phyloP scores from a whole-genome alignment of 768 basidiomycete genomes.

The Podaxis sp. region DNA sequence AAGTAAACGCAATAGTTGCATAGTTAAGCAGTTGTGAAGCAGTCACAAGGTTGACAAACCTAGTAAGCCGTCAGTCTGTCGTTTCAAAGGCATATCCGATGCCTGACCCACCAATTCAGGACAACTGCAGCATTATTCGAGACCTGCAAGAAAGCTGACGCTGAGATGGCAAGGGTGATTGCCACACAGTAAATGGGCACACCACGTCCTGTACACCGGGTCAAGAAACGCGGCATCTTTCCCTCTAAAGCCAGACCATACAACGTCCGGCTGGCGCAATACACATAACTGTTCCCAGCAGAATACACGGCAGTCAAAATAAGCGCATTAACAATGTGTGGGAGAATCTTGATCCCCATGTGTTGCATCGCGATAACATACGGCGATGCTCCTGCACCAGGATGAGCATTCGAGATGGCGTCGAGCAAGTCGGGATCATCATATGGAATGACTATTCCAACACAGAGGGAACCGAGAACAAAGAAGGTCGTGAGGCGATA shows the following conservation, averaged over 20 bases:
- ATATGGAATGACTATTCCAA: conserved; percentile 79
- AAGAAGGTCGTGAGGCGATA: conserved; percentile 80
- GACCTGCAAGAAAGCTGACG: conserved; percentile 47
- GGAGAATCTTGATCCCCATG: conserved; percentile 63
- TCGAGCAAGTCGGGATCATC: conserved; percentile 55
- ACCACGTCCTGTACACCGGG: conserved; percentile 50
- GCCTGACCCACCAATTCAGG: conserved; percentile 41
- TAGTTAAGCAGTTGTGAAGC: conserved; percentile 49
- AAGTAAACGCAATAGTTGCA: conserved; percentile 45
- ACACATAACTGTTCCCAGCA: conserved; percentile 69
- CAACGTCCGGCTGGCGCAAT: conserved; percentile 53
- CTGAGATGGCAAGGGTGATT: conserved; percentile 35
- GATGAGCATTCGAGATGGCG: conserved; percentile 53
- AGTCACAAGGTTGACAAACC: conserved; percentile 50
- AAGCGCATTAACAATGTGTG: conserved; percentile 70
- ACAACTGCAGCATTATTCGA: conserved; percentile 48
- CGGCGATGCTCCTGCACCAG: conserved; percentile 64
- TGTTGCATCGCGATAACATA: conserved; percentile 83
- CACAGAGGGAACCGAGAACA: conserved; percentile 65
- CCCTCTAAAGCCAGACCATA: conserved; percentile 59
- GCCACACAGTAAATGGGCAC: conserved; percentile 57
- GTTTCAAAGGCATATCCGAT: background rate
- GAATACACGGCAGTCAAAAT: conserved; percentile 70
- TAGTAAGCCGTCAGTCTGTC: conserved; percentile 13
- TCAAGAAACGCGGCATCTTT: conserved; percentile 53